These are phyloP conservation scores for Globisporangium yorkense DNA, from an alignment of 352 stramenopile genomes.

Conservation along the genomic window DNA sequence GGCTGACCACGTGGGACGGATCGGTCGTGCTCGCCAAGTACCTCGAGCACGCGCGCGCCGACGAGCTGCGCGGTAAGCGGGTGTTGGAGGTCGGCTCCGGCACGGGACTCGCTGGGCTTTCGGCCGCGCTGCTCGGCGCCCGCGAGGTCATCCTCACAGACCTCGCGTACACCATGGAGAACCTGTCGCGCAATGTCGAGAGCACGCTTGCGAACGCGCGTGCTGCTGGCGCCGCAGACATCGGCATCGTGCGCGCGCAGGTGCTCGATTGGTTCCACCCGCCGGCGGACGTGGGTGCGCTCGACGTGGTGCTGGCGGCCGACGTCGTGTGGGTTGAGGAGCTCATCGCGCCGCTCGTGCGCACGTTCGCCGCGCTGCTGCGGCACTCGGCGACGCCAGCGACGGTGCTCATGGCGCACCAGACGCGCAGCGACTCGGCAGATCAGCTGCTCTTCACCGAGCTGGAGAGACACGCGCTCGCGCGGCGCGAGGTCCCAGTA, in stretches of 20 bases:
- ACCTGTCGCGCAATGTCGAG: constrained; percentile 53
- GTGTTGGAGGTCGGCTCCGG: constrained; percentile 84
- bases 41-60: constrained; percentile 51
- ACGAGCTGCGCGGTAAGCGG: constrained; percentile 24
- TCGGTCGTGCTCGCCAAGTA: constrained; percentile 90
- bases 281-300: constrained; percentile 34
- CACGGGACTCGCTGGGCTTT: constrained; percentile 82
- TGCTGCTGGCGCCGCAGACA: not conserved
- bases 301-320: constrained; percentile 84
- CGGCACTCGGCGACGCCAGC: constrained; percentile 26
- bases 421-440: constrained; percentile 56
- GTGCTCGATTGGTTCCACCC: constrained; percentile 74
- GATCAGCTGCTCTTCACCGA: constrained; percentile 55
- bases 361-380: constrained; percentile 55
- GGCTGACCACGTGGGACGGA: constrained; percentile 89
- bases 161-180: constrained; percentile 83
- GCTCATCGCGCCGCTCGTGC: constrained; percentile 80
- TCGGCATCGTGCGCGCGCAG: constrained; percentile 15
- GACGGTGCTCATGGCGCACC: constrained; percentile 62
- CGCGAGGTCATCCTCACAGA: constrained; percentile 80
- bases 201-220: constrained; percentile 28
- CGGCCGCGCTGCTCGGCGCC: constrained; percentile 70
- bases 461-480: constrained; percentile 26
- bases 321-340: constrained; percentile 90
- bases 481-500: constrained; percentile 1